Percentiles rank a stretch among this genome's conserved stretches.
Conservation (phyloP, 1,139 yeast genomes). For the Barnettozyma hawaiiensis region DNA sequence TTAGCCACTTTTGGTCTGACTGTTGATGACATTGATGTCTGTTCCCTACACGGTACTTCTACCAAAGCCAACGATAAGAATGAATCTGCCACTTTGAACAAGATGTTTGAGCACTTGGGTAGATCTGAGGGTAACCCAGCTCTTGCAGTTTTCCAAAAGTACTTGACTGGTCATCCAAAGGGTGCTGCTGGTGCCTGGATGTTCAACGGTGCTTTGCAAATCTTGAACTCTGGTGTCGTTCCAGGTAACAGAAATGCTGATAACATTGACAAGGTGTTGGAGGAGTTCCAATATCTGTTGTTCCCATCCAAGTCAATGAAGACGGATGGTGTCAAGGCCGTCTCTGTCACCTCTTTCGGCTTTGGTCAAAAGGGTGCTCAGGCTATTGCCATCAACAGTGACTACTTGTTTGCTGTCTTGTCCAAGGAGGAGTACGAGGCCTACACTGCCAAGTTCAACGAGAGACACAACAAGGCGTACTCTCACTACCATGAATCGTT, state of each 20-base stretch:
- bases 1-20: constrained; percentile 90
- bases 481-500: constrained; percentile 95
- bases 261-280: constrained; percentile 78
- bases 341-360: constrained; percentile 94
- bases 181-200: constrained; percentile 99
- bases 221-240: constrained; percentile 84
- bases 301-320: constrained; percentile 91
- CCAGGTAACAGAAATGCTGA: constrained; percentile 99
- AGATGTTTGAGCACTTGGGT: constrained; percentile 92
- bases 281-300: constrained; percentile 80
- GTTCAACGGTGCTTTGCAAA: constrained; percentile 97
- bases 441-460: constrained; percentile 64
- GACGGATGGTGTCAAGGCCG: constrained; percentile 97
- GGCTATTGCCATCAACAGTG: constrained; percentile 87
- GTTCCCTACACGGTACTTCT: constrained; percentile 99
- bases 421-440: constrained; percentile 62
- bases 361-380: constrained; percentile 99
- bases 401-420: constrained; percentile 83
- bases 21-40: constrained; percentile 91
- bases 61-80: constrained; percentile 98
- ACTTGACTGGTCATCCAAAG: constrained; percentile 98
- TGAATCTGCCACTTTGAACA: constrained; percentile 85
- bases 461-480: constrained; percentile 87
- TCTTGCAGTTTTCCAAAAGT: constrained; percentile 97
- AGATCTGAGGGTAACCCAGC: constrained; percentile 98